These are phyloP conservation scores for Eutrema yunnanense DNA, from an alignment of 345 rosid genomes.

Conservation along the genomic window DNA sequence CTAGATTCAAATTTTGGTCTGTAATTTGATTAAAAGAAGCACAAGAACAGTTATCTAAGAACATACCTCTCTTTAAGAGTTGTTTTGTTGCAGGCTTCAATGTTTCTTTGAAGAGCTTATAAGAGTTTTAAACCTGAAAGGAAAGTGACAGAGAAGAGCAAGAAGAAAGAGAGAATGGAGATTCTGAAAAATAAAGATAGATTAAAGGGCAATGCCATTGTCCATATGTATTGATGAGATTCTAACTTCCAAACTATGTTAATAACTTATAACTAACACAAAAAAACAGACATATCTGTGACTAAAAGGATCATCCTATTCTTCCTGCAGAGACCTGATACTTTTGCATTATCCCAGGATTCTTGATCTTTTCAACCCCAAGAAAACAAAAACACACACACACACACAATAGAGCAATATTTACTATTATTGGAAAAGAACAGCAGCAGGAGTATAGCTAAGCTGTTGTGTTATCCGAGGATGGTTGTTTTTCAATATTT, in stretches of 20 bases:
- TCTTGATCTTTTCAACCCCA: not conserved
- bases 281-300: not conserved
- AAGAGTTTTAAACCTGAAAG: not conserved
- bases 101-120: not conserved
- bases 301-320: slow-evolving; percentile 10
- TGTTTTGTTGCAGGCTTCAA: not conserved
- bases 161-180: not conserved
- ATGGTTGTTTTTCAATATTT: not conserved
- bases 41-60: not conserved
- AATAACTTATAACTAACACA: not conserved
- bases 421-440: slow-evolving; percentile 10
- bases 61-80: not conserved
- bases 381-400: not conserved
- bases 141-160: not conserved
- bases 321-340: slow-evolving; percentile 14
- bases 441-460: slow-evolving; percentile 1
- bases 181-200: not conserved
- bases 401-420: slow-evolving; percentile 6
- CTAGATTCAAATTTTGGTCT: not conserved
- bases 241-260: slow-evolving; percentile 15
- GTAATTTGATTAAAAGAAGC: not conserved
- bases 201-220: slow-evolving; percentile 9
- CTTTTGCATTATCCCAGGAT: not conserved
- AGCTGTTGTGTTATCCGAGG: slow-evolving; percentile 13
- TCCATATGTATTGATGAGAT: slow-evolving; percentile 9